Percentiles rank a stretch among this genome's conserved stretches.
Conservation (phyloP, 208 protist species). For the Trypanosomatidae sp. region DNA sequence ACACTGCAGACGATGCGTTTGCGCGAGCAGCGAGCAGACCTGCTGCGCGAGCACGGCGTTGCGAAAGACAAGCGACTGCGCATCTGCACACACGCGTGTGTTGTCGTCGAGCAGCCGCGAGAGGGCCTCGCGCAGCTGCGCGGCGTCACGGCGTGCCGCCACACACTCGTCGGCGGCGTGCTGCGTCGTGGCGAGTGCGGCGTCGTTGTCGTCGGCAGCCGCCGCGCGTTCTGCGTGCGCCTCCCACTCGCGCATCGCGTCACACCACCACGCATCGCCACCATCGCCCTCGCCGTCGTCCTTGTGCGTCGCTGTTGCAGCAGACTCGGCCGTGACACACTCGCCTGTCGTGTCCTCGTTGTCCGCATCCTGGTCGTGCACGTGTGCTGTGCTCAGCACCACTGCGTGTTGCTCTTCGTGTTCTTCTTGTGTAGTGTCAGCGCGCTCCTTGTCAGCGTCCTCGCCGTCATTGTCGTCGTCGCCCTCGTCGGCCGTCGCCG, state of each 20-base stretch:
- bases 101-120: constrained; percentile 27
- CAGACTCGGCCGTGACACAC: too few relatives aligned
- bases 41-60: constrained; percentile 66
- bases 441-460: background rate
- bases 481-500: constrained; percentile 2
- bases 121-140: constrained; percentile 9
- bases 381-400: background rate
- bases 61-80: constrained; percentile 44
- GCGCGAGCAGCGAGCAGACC: constrained; percentile 44
- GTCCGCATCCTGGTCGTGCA: too few relatives aligned
- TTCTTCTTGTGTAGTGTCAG: background rate
- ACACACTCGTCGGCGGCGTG: constrained; percentile 2
- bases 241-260: constrained; percentile 10
- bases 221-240: constrained; percentile 9
- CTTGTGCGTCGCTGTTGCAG: too few relatives aligned
- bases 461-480: background rate
- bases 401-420: background rate
- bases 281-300: too few relatives aligned
- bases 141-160: constrained; percentile 5
- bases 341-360: too few relatives aligned
- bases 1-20: constrained; percentile 20
- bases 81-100: constrained; percentile 25
- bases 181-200: constrained; percentile 9
- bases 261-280: constrained; percentile 9
- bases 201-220: constrained; percentile 5